Conservation (phyloP, 306 rosid genomes). For the Gastrolobium villosum region DNA sequence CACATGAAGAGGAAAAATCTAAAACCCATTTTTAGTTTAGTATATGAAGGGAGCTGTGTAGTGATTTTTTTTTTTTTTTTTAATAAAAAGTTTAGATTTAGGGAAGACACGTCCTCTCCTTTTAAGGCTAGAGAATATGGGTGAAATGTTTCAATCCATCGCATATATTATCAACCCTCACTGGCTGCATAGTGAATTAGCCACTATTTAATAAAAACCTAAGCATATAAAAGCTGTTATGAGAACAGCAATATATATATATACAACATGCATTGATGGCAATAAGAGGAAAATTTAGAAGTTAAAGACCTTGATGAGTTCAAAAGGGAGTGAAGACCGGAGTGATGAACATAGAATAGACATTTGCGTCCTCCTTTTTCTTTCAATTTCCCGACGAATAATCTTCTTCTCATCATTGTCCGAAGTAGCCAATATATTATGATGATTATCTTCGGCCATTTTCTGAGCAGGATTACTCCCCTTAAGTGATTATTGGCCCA, state of each 20-base stretch:
- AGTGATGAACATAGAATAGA: conserved; percentile 45
- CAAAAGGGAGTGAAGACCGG: conserved; percentile 44
- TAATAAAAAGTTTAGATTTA: too few species aligned
- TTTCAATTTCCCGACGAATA: conserved; percentile 53
- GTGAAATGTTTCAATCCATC: too few species aligned
- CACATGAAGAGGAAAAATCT: background rate
- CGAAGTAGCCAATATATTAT: background rate
- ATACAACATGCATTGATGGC: background rate
- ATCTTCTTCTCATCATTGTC: conserved; percentile 48
- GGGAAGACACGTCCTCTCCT: too few species aligned
- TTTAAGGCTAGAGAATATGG: too few species aligned
- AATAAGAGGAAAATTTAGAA: background rate
- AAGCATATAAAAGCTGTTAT: background rate
- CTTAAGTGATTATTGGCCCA: conserved; percentile 8
- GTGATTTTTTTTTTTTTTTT: too few species aligned
- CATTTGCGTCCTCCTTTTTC: conserved; percentile 48
- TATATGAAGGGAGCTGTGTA: too few species aligned
- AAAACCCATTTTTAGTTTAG: background rate
- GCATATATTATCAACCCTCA: too few species aligned
- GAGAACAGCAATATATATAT: background rate
- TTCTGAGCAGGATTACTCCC: conserved; percentile 24
- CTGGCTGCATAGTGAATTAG: too few species aligned
- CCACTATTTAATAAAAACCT: background rate
- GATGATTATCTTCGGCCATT: conserved; percentile 47
- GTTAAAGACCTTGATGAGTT: conserved; percentile 52